phyloP scores from a whole-genome alignment of 192 early-diverging fungal species.

The Linnemannia exigua region DNA sequence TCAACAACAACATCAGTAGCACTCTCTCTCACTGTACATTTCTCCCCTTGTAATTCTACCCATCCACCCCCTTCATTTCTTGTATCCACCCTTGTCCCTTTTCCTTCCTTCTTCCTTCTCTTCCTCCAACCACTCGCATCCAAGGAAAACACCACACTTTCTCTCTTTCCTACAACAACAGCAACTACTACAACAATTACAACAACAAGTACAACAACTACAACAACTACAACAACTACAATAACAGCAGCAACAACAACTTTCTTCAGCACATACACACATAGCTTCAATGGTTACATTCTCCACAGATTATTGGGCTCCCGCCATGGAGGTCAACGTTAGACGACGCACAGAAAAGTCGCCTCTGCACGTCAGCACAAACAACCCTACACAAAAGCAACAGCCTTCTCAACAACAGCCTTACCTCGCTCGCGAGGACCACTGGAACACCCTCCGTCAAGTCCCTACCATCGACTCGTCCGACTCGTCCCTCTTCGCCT shows the following conservation, averaged over 20 bases:
- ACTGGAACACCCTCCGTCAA: constrained; percentile 40
- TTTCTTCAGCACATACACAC: constrained; percentile 15
- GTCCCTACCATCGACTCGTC: constrained; percentile 43
- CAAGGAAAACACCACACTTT: not conserved
- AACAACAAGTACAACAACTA: not conserved
- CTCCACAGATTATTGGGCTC: constrained; percentile 63
- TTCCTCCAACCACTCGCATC: not conserved
- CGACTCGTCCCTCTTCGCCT: constrained; percentile 1
- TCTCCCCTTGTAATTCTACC: too few species aligned
- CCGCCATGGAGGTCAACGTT: constrained; percentile 60
- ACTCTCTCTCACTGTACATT: not conserved
- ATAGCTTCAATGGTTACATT: constrained; percentile 57
- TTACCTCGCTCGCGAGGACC: constrained; percentile 7
- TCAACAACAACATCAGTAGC: not conserved
- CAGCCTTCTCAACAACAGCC: not conserved
- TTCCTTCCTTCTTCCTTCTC: not conserved
- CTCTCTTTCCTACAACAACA: not conserved
- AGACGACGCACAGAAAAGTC: constrained; percentile 58
- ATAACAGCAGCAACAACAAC: not conserved
- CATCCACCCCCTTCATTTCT: not conserved
- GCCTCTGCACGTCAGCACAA: constrained; percentile 13
- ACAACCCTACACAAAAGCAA: not conserved
- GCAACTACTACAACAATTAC: not conserved
- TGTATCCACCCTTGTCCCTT: not conserved
- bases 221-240: too few species aligned